These are phyloP conservation scores for Boletus rubropictus DNA, from an alignment of 768 basidiomycete genomes.

Conservation along the genomic window DNA sequence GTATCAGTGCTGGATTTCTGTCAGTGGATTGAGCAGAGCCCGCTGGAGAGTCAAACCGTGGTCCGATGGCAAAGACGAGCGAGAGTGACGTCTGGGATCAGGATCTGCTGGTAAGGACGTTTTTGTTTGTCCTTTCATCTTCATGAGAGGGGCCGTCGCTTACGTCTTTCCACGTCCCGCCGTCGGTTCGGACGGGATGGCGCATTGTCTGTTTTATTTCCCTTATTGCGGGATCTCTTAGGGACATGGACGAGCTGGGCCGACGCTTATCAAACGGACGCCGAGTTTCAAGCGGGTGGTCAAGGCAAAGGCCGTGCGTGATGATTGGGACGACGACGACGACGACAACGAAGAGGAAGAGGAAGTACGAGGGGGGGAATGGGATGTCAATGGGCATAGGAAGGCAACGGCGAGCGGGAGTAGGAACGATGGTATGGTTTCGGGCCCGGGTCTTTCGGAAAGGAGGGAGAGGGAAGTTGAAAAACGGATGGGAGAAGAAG, in stretches of 20 bases:
- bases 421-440: neutral
- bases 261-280: conserved; percentile 1
- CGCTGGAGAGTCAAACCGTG: neutral
- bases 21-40: neutral
- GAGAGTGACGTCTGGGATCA: conserved; percentile 18
- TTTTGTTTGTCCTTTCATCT: neutral
- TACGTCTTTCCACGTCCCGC: conserved; percentile 4
- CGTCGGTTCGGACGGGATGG: neutral
- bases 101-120: conserved; percentile 11
- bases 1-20: neutral
- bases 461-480: neutral
- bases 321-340: conserved; percentile 58
- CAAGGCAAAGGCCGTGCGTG: conserved; percentile 26
- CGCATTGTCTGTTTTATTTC: neutral
- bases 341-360: conserved; percentile 28
- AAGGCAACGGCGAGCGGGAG: neutral
- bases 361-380: too few species aligned
- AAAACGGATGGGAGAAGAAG: conserved; percentile 4
- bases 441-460: neutral
- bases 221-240: neutral
- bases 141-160: conserved; percentile 9
- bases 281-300: neutral
- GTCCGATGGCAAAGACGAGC: conserved; percentile 11
- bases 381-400: neutral
- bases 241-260: conserved; percentile 2